Evolutionary conservation across 352 stramenopile species (phyloP).

Genomic region (Globisporangium mamillatum): DNA sequence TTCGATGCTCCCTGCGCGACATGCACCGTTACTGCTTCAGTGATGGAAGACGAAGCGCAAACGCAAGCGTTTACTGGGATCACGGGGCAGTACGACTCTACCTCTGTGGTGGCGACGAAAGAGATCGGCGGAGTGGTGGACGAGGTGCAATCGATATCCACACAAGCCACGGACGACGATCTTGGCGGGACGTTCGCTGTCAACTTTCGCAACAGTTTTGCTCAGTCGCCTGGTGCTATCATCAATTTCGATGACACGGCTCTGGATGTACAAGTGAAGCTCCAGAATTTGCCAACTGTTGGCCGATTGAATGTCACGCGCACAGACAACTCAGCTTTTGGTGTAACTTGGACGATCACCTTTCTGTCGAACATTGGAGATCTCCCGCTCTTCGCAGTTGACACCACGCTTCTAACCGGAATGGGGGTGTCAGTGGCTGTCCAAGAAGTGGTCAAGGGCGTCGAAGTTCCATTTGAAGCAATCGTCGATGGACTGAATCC

Average conservation of each 20-base stretch:
- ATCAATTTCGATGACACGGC: constrained; percentile 75
- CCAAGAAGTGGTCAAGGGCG: constrained; percentile 55
- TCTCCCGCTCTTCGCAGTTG: constrained; percentile 47
- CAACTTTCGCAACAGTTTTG: constrained; percentile 60
- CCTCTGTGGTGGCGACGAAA: constrained; percentile 41
- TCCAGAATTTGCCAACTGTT: constrained; percentile 62
- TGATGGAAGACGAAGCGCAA: constrained; percentile 38
- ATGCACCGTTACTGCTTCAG: constrained; percentile 38
- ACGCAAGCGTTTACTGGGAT: constrained; percentile 28
- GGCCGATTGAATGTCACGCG: constrained; percentile 63
- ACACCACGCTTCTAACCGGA: constrained; percentile 37
- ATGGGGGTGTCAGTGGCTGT: constrained; percentile 40
- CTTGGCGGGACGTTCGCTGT: constrained; percentile 57
- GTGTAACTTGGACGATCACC: constrained; percentile 61
- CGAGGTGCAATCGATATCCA: constrained; percentile 67
- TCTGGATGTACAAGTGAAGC: constrained; percentile 65
- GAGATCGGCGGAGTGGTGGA: constrained; percentile 57
- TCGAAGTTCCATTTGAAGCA: constrained; percentile 59
- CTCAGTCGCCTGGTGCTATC: constrained; percentile 33
- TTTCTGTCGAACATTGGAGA: constrained; percentile 74
- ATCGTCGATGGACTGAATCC: constrained; percentile 47
- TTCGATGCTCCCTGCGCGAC: constrained; percentile 39
- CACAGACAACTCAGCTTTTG: constrained; percentile 35
- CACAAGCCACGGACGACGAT: constrained; percentile 30
- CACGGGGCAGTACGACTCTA: constrained; percentile 37